phyloP scores from a whole-genome alignment of 75 land plant species.

The Pseudotsuga menziesii region DNA sequence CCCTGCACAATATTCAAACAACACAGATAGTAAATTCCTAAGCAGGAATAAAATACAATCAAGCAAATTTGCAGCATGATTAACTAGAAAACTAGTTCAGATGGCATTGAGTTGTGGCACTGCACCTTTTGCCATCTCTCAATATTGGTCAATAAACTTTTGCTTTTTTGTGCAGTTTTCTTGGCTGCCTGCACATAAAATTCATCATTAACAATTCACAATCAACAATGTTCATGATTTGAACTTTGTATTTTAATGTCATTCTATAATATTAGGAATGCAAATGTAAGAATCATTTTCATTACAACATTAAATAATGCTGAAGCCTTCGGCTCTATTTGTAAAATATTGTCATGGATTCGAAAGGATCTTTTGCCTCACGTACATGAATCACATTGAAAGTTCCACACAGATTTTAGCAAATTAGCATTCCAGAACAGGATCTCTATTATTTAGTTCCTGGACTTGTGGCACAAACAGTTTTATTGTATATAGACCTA shows the following conservation, averaged over 20 bases:
- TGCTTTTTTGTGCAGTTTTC: constrained; percentile 63
- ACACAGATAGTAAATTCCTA: background rate
- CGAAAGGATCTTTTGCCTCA: too few relatives aligned
- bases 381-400: too few relatives aligned
- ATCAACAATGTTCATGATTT: too few relatives aligned
- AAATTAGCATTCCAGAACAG: too few relatives aligned
- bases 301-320: too few relatives aligned
- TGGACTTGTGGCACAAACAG: too few relatives aligned
- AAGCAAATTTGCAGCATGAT: background rate
- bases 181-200: constrained; percentile 52
- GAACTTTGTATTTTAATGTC: background rate
- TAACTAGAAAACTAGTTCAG: constrained; percentile 2
- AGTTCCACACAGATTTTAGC: too few relatives aligned
- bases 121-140: constrained; percentile 79
- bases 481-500: too few relatives aligned
- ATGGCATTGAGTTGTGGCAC: constrained; percentile 1
- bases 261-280: too few relatives aligned
- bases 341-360: too few relatives aligned
- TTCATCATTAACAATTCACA: background rate
- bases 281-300: background rate
- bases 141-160: constrained; percentile 47
- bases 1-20: constrained; percentile 42
- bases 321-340: too few relatives aligned
- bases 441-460: too few relatives aligned
- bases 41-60: background rate